Evolutionary conservation across 306 rosid species (phyloP), one percentile per base, ranked within the genome.

Genomic region (Inga leiocalycina): DNA sequence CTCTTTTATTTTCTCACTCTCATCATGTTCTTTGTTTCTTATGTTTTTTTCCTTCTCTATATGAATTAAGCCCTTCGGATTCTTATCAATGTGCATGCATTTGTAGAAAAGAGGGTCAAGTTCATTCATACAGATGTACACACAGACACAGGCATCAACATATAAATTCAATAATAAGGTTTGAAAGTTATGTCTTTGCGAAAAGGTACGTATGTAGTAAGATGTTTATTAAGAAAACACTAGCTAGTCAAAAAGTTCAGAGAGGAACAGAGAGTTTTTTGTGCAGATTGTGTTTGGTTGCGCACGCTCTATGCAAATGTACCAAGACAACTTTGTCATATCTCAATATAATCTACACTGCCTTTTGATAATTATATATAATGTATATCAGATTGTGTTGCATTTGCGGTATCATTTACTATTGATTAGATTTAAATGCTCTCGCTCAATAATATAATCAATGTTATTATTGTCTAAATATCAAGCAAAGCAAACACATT

Each of bases 301-400:
- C 73, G 83, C 86, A 74, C 79, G 22, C 27, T 37, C 74, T 78
- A 69, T 68, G 84, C 65, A 69, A 79, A 73, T 59, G 73, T 70
- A 83, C 77, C 66, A 30, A 84, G 86, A 80, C 82, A 71, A 66
- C 15, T 70, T 83, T 54, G 68, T 82, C 65, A 22, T 59, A 78
- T 85, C 39, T 57, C 66, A 77, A 79, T 80, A 74, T 7, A 32
- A 34, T 34, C 14, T 8, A 51, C 56, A 4, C 20, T 15, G 20
- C 10, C 62, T 20, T 54, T 19, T 54, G 10, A 24, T 19, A 2
- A 54, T 51, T 51, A 51, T 17, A 52, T 48, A 48, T 48, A 12
- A 12, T 48, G 4, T 19, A 8, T 52, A 2, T 6, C 59, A 52
- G n/a, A 52, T 6, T 52, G n/a, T 52, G 22, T 17, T 19, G 59